Percentiles rank a stretch among this genome's conserved stretches.
phyloP scores from a whole-genome alignment of 306 rosid species.

The Macrotyloma uniflorum region DNA sequence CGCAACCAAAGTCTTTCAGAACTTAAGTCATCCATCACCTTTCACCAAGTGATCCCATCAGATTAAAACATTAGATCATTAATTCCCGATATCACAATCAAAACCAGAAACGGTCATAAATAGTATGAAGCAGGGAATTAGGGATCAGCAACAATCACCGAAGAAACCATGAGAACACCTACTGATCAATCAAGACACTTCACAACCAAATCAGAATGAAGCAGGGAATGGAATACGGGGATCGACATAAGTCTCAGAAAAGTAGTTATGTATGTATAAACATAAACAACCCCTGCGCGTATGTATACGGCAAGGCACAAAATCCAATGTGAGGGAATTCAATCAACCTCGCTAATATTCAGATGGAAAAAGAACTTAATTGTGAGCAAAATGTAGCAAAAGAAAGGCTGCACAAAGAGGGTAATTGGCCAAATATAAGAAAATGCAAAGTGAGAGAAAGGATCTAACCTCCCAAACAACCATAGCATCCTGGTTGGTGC shows the following conservation, averaged over 20 bases:
- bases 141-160: conserved; percentile 21
- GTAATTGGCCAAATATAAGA: conserved; percentile 1
- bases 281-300: not conserved
- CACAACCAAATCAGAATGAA: conserved; percentile 1
- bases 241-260: not conserved
- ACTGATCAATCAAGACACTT: conserved; percentile 4
- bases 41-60: conserved; percentile 6
- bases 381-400: conserved; percentile 31
- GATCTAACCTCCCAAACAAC: conserved; percentile 97
- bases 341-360: not conserved
- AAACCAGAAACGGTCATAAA: not conserved
- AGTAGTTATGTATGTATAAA: not conserved
- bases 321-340: conserved; percentile 20
- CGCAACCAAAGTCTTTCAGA: conserved; percentile 20
- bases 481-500: conserved; percentile 99
- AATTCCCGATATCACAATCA: not conserved
- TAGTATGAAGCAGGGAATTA: not conserved
- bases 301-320: not conserved
- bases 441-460: not conserved
- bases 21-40: conserved; percentile 12
- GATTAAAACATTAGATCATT: conserved; percentile 18
- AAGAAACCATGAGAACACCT: conserved; percentile 3
- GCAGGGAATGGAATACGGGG: not conserved
- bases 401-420: not conserved
- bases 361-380: conserved; percentile 28